phyloP scores from a whole-genome alignment of 2,329 filamentous ascomycete species.

The Scopulariopsis brevicaulis region DNA sequence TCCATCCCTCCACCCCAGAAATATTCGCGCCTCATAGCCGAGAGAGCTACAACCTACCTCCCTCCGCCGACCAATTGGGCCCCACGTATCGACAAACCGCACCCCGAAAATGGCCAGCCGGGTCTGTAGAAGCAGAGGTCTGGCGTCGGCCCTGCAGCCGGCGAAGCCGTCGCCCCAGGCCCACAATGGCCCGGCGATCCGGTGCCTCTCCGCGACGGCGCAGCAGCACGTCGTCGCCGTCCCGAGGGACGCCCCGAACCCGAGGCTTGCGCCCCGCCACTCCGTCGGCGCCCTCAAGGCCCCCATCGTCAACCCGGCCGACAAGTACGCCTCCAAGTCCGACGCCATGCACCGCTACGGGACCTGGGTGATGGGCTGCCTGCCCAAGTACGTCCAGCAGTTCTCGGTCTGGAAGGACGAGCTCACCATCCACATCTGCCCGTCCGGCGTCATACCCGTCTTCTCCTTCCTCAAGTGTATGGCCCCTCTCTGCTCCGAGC shows the following conservation, averaged over 20 bases:
- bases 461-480: conserved; percentile 83
- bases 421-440: conserved; percentile 85
- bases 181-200: conserved; percentile 27
- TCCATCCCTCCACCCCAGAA: conserved; percentile 3
- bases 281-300: conserved; percentile 51
- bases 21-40: background rate
- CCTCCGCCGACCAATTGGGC: conserved; percentile 26
- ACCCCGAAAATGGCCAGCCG: conserved; percentile 8
- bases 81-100: conserved; percentile 15
- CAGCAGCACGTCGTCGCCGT: conserved; percentile 38
- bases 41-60: background rate
- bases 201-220: conserved; percentile 38
- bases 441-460: conserved; percentile 78
- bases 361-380: conserved; percentile 88
- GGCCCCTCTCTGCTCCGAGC: conserved; percentile 7
- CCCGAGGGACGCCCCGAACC: conserved; percentile 52
- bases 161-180: conserved; percentile 29
- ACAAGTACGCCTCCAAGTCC: conserved; percentile 82
- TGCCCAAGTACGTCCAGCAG: conserved; percentile 98
- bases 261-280: conserved; percentile 52
- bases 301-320: conserved; percentile 79
- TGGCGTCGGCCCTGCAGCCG: conserved; percentile 45
- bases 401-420: conserved; percentile 99
- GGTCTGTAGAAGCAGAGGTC: conserved; percentile 41
- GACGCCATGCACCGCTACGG: conserved; percentile 89